These are phyloP conservation scores for Termitomyces sp. DNA, from an alignment of 768 basidiomycete genomes.

Conservation along the genomic window DNA sequence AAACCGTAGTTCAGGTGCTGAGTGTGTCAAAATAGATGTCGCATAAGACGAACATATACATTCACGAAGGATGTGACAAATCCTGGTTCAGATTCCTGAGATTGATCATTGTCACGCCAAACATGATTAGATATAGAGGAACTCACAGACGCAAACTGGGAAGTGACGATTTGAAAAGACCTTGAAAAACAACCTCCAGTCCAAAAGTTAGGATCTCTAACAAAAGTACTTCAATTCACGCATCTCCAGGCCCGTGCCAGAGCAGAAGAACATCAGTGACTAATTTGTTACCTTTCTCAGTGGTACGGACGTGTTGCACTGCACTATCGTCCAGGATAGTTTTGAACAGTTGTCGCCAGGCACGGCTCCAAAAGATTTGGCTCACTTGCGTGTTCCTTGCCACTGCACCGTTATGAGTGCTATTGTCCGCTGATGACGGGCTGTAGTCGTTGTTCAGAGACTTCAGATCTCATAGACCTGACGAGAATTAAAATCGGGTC, in stretches of 20 bases:
- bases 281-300: neutral
- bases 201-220: constrained; percentile 14
- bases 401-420: too few species aligned
- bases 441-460: too few species aligned
- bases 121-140: too few species aligned
- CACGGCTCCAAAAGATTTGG: too few species aligned
- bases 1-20: neutral
- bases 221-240: neutral
- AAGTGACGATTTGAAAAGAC: too few species aligned
- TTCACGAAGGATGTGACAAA: constrained; percentile 17
- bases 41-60: neutral
- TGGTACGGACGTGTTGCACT: neutral
- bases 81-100: constrained; percentile 11
- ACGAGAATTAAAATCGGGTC: too few species aligned
- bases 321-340: neutral
- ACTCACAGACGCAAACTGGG: too few species aligned
- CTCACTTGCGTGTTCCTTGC: too few species aligned
- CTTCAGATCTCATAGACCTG: too few species aligned
- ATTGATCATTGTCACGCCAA: neutral
- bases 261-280: neutral
- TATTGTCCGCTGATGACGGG: neutral
- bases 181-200: too few species aligned
- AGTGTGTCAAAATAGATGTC: neutral
- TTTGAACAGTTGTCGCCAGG: too few species aligned
- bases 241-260: neutral